phyloP scores from a whole-genome alignment of 1,139 yeast genomes.

The Geotrichum macrosporum region DNA sequence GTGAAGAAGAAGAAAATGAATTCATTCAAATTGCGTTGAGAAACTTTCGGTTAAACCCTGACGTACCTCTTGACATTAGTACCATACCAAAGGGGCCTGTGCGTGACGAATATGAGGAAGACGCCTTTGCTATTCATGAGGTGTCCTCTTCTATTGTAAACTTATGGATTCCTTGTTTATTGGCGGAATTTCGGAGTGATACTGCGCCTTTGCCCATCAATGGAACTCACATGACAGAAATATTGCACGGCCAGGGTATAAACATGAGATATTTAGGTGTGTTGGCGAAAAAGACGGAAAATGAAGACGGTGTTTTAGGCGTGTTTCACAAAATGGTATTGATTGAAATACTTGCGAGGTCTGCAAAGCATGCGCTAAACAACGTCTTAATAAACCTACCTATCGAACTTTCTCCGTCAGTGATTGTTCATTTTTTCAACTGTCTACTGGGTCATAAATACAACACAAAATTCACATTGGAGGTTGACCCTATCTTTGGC shows the following conservation, averaged over 20 bases:
- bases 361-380: conserved; percentile 71
- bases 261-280: conserved; percentile 81
- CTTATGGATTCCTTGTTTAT: conserved; percentile 58
- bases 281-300: conserved; percentile 19
- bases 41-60: conserved; percentile 67
- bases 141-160: conserved; percentile 60
- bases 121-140: conserved; percentile 63
- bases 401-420: conserved; percentile 50
- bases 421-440: conserved; percentile 70
- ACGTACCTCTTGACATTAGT: conserved; percentile 52
- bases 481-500: not conserved
- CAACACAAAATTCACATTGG: not conserved
- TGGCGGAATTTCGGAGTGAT: conserved; percentile 50
- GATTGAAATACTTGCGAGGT: conserved; percentile 75
- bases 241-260: conserved; percentile 77
- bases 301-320: not conserved
- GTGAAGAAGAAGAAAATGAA: conserved; percentile 43
- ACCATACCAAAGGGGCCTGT: conserved; percentile 41
- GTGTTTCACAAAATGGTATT: conserved; percentile 43
- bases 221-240: conserved; percentile 65
- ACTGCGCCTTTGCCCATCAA: conserved; percentile 67
- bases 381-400: conserved; percentile 48
- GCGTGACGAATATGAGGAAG: conserved; percentile 43
- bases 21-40: conserved; percentile 55
- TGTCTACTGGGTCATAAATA: conserved; percentile 45